Evolutionary conservation across 306 rosid genomes (phyloP), one percentile per base, ranked within the genome.

Genomic region (Dalbergia cochinchinensis): DNA sequence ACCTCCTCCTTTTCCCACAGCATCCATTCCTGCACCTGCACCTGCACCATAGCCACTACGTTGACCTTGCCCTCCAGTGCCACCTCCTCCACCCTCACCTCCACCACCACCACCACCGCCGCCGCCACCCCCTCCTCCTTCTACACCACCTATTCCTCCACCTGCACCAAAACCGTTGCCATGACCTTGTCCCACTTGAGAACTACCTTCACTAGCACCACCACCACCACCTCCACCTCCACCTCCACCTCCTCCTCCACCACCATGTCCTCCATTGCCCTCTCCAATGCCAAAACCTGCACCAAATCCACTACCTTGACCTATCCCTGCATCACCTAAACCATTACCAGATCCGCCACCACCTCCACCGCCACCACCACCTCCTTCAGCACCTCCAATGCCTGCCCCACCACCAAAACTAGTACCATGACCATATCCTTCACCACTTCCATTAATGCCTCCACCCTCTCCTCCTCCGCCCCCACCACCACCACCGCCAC

Each of bases 161-260:
- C 91, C 89, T 7, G 5, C 80, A 7, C 92, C 94, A 76, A 65
- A 82, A 6, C 88, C 89, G 41, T 82, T 83, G 1, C 95, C 91
- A 33, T 82, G 74, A 55, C 95, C 91, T 3, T 74, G 80, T 8
- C 96, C 91, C 57, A 71, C 86, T n/a, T 55, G 73, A 10, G 84
- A 69, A 3, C 65, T 63, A 1, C 83, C 88, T 62, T 68, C 82
- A 4, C 83, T 80, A 20, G 1, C 26, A 22, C 26, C 1, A 1
- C 26, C 26, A 1, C 31, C 31, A 26, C 74, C 2, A 2, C 31
- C 31, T 1, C 74, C 83, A 0, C 86, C 86, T 0, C 64, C 84
- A 2, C 81, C 83, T 0, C 93, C 93, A 11, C 77, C 88, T 39
- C 81, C 81, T 3, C 81, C 85, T 0, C 85, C 86, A 0, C 85